Base-by-base conservation (phyloP, 257 asterid genomes). In the Gentiana macrophylla region DNA sequence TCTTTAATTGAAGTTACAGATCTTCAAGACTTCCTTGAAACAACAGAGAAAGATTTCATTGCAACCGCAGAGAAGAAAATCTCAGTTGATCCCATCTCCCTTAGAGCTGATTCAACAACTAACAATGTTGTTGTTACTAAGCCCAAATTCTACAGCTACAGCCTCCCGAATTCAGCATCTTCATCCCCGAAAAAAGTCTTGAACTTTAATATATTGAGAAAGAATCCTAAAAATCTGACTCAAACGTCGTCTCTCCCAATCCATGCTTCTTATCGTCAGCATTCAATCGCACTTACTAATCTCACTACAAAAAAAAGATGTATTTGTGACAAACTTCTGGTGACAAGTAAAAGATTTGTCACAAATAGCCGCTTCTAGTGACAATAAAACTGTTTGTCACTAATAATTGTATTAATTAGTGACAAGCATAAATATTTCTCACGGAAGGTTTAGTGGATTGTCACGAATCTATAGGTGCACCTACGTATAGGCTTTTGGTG, bases 241-340 rank as follows among this genome's bases (percentile, higher is more conserved):
- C 79, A 60, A 50, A 53, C 41, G 50, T 45, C 69, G 8, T 62
- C 59, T 55, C 58, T 67, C 38, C 64, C 73, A 7, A 63, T 50
- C 55, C 56, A 63, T 6, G 63, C 70, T 1, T 41, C 46, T 41
- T 59, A 56, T 11, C 76, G 92, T 11, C 95, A 83, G 37, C 73
- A 78, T n/a, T 89, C 95, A 0, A 77, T 86, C 53, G 95, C 95
- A 12, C 74, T 89, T 1, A 55, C 72, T n/a, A 86, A 86, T 68
- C 83, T 89, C n/a, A n/a, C n/a, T n/a, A n/a, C n/a, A n/a, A n/a
- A n/a, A n/a, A n/a, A n/a, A n/a, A n/a, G n/a, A n/a, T n/a, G n/a
- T n/a, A n/a, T n/a, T n/a, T n/a, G n/a, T n/a, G n/a, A n/a, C n/a
- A n/a, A n/a, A n/a, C n/a, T n/a, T n/a, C n/a, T n/a, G n/a, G n/a